These are phyloP conservation scores for Kingdonia uniflora DNA, from an alignment of 164 flowering plant species.

Conservation along the genomic window DNA sequence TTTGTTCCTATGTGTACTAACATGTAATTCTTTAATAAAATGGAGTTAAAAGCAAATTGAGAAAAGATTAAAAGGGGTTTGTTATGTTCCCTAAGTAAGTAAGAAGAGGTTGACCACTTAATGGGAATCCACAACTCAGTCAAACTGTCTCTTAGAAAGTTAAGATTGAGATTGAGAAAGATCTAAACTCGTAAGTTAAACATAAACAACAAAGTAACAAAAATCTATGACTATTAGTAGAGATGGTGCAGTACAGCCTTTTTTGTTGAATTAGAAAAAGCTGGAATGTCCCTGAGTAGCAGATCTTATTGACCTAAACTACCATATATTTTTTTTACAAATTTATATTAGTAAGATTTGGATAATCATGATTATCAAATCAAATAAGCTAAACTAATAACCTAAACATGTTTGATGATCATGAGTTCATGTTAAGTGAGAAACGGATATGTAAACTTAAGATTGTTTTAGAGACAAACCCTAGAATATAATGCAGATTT, in stretches of 20 bases:
- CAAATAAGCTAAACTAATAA: neutral
- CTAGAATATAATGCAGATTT: neutral
- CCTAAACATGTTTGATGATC: neutral
- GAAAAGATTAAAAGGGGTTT: neutral
- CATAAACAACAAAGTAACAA: neutral
- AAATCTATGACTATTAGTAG: neutral
- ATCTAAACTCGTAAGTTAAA: neutral
- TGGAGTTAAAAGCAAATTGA: neutral
- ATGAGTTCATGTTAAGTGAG: neutral
- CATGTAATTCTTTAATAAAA: neutral
- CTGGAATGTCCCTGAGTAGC: neutral
- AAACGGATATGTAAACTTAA: neutral
- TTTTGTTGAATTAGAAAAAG: neutral
- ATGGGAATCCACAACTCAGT: constrained; percentile 12
- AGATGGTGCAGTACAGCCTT: neutral
- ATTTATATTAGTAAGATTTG: too few species aligned
- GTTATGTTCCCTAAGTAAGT: constrained; percentile 11
- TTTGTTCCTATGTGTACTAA: constrained; percentile 10
- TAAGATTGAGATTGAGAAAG: neutral
- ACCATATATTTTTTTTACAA: too few species aligned
- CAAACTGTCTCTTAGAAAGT: neutral
- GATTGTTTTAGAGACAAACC: neutral
- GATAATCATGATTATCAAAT: neutral
- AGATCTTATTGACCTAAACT: too few species aligned
- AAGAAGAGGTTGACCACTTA: constrained; percentile 12